Evolutionary conservation across 164 flowering plant genomes (phyloP).

Genomic region (Nymphaea thermarum): DNA sequence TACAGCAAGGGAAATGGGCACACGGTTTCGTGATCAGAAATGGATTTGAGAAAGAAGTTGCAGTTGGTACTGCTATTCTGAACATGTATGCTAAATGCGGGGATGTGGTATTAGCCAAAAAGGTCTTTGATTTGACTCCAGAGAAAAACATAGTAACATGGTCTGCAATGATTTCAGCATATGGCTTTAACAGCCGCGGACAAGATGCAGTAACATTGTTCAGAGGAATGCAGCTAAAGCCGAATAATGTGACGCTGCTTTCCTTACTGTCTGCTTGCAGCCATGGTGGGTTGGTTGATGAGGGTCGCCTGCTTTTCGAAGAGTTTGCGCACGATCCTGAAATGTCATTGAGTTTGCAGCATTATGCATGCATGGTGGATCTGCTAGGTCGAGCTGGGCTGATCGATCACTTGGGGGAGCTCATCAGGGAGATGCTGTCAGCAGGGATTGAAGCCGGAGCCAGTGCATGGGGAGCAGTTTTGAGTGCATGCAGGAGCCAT

Average conservation of each 20-base stretch:
- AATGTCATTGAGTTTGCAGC: conserved; percentile 33
- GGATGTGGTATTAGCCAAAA: conserved; percentile 40
- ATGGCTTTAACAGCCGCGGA: conserved; percentile 56
- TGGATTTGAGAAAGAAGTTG: conserved; percentile 37
- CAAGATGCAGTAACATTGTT: conserved; percentile 44
- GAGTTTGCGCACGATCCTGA: conserved; percentile 32
- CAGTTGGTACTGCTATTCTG: conserved; percentile 61
- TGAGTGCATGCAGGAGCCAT: conserved; percentile 60
- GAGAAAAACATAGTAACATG: conserved; percentile 49
- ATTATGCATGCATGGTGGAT: conserved; percentile 79
- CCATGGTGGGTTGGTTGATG: conserved; percentile 68
- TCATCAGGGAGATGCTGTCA: conserved; percentile 38
- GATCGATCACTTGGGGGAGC: conserved; percentile 34
- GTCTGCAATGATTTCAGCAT: conserved; percentile 73
- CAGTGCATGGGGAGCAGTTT: conserved; percentile 58
- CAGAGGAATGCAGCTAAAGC: conserved; percentile 44
- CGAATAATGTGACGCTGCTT: conserved; percentile 52
- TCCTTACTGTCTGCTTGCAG: conserved; percentile 73
- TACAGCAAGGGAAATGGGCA: conserved; percentile 43
- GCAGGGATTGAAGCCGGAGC: conserved; percentile 25
- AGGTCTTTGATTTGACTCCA: conserved; percentile 44
- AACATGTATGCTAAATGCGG: conserved; percentile 81
- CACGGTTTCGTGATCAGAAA: conserved; percentile 63
- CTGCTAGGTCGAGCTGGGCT: conserved; percentile 65
- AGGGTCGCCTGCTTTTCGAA: conserved; percentile 44